Conservation (phyloP, 225 moss, liverwort and hornwort genomes). For the Rhytidiadelphus loreus region DNA sequence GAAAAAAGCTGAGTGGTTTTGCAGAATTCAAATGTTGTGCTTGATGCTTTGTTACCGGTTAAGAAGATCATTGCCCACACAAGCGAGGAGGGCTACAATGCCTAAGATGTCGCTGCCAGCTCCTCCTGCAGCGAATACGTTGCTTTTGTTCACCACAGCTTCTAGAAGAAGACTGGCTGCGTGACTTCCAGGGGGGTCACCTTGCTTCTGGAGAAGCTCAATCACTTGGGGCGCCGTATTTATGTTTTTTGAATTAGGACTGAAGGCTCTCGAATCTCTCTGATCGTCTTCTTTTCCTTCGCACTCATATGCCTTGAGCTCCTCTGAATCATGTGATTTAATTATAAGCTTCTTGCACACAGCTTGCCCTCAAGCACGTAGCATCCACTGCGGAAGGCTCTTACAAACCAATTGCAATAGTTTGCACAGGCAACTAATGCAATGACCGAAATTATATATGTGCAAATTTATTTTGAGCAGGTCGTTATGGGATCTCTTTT, state of each 20-base stretch:
- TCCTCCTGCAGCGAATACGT: constrained; percentile 26
- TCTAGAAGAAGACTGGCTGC: constrained; percentile 43
- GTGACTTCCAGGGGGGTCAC: constrained; percentile 40
- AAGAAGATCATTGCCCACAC: constrained; percentile 30
- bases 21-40: not conserved
- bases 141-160: constrained; percentile 26
- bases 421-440: not conserved
- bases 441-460: not conserved
- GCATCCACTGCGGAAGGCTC: not conserved
- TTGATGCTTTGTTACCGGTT: constrained; percentile 15
- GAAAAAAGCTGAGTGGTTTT: not conserved
- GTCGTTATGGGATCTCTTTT: not conserved
- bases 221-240: constrained; percentile 32
- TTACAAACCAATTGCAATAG: not conserved
- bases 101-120: constrained; percentile 41
- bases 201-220: constrained; percentile 37
- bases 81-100: constrained; percentile 45
- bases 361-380: not conserved
- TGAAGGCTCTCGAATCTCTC: not conserved
- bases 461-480: not conserved
- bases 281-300: constrained; percentile 1
- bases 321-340: constrained; percentile 8
- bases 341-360: not conserved
- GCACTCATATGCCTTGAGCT: constrained; percentile 17
- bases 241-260: not conserved